phyloP scores from a whole-genome alignment of 305 asterid genomes.

The Fraxinus latifolia region DNA sequence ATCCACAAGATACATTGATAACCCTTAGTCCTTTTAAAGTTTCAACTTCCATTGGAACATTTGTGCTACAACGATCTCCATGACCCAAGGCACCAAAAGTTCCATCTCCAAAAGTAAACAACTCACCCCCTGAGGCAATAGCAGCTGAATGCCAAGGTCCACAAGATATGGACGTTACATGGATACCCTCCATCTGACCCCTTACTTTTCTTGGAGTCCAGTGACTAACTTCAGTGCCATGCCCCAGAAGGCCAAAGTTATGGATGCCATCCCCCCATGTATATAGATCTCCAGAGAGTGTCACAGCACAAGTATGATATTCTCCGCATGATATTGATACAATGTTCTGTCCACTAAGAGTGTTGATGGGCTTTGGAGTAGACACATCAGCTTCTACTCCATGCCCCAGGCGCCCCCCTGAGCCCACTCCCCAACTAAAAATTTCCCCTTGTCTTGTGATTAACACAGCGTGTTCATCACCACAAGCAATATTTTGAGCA shows the following conservation, averaged over 20 bases:
- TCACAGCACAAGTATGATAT: slow-evolving; percentile 66
- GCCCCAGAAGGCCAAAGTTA: slow-evolving; percentile 65
- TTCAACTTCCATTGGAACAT: slow-evolving; percentile 58
- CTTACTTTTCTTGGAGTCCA: slow-evolving; percentile 62
- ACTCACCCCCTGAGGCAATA: slow-evolving; percentile 50
- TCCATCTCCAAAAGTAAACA: slow-evolving; percentile 81
- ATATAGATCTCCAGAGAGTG: slow-evolving; percentile 58
- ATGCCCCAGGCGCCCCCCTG: slow-evolving; percentile 71
- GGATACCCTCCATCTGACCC: slow-evolving; percentile 49
- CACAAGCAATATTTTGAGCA: slow-evolving; percentile 52
- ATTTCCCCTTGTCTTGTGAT: slow-evolving; percentile 59
- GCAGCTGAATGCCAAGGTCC: slow-evolving; percentile 86
- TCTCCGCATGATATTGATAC: slow-evolving; percentile 65
- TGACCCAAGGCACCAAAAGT: slow-evolving; percentile 82
- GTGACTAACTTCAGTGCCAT: slow-evolving; percentile 54
- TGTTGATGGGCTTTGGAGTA: slow-evolving; percentile 48
- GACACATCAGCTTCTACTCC: slow-evolving; percentile 52
- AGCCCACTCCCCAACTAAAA: slow-evolving; percentile 73
- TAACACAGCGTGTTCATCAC: slow-evolving; percentile 54
- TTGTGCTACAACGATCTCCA: slow-evolving; percentile 48
- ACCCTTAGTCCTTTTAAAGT: slow-evolving; percentile 48
- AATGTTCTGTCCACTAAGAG: slow-evolving; percentile 41
- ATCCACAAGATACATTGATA: slow-evolving; percentile 60
- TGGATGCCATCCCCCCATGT: slow-evolving; percentile 75
- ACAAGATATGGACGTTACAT: slow-evolving; percentile 51